A percentile compares a stretch with the other conserved stretches of the same genome.
Evolutionary conservation across 2,329 filamentous ascomycete species (phyloP).

Genomic region (Aspergillus flavus): DNA sequence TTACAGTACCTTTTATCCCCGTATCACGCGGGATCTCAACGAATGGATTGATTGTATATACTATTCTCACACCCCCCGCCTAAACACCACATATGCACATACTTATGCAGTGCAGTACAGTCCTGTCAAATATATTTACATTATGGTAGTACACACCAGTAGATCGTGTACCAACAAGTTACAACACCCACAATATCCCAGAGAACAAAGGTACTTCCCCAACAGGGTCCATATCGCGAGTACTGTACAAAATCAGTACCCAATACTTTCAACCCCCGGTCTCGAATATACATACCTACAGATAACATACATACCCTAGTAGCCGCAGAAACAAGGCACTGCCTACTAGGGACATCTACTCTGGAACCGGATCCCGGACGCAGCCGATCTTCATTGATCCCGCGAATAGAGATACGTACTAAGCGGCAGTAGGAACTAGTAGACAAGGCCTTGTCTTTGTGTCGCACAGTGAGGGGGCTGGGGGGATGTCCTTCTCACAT

Average conservation of each 20-base stretch:
- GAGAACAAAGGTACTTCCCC: neutral
- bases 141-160: neutral
- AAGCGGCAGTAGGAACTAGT: neutral
- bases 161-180: neutral
- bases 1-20: neutral
- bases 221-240: neutral
- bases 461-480: neutral
- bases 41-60: neutral
- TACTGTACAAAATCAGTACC: neutral
- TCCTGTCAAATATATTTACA: neutral
- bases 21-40: neutral
- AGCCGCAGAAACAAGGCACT: neutral
- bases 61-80: no score
- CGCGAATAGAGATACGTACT: neutral
- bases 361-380: neutral
- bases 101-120: neutral
- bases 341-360: neutral
- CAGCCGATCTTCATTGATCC: neutral
- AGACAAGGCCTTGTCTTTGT: neutral
- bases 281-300: neutral
- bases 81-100: neutral
- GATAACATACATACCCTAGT: neutral
- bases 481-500: neutral
- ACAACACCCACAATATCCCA: neutral
- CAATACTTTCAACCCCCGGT: neutral